Evolutionary conservation across 148 eudicot genomes (phyloP), one percentile per base, ranked within the genome.

Genomic region (Diospyros kaki): DNA sequence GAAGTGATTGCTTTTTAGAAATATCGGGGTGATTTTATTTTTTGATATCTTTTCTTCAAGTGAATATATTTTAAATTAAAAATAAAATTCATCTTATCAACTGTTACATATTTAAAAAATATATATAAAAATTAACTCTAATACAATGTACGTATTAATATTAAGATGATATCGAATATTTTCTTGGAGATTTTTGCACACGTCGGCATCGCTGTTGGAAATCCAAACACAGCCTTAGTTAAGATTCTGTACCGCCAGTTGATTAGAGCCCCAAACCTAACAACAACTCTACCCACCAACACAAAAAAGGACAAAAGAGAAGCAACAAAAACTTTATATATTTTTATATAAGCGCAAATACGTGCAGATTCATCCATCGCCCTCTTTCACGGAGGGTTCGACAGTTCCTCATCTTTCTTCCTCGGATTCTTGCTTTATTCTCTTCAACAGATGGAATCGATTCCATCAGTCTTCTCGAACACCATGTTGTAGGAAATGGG

Each of bases 361-460:
- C 51, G 1, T 13, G 13, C 28, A n/a, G 39, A 56, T 71, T 71
- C 74, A 41, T 41, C 73, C 1, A 0, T 48, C 62, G 18, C 73
- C 73, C 13, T 7, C 64, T 12, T 17, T 55, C 59, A 50, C 73
- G 53, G 69, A 71, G 68, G 69, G 54, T n/a, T 66, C 53, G 18
- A 40, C 53, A 43, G 74, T 9, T 71, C 18, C 64, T 71, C 64
- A 15, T 42, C 41, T 55, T 6, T 55, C 62, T 54, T 58, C 73
- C 50, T 13, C 50, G 1, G 10, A 9, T 69, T 15, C 1, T 69
- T 13, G 59, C 58, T 38, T 69, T 52, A 51, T 68, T 68, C 72
- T 53, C 44, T 51, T 53, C 42, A n/a, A 1, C 6, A 58, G 58
- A 71, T 58, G 53, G 74, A 71, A 71, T 71, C 65, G 15, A 71